These are phyloP conservation scores for Flueggea neowawraea DNA, from an alignment of 441 rosid species.

Conservation along the genomic window DNA sequence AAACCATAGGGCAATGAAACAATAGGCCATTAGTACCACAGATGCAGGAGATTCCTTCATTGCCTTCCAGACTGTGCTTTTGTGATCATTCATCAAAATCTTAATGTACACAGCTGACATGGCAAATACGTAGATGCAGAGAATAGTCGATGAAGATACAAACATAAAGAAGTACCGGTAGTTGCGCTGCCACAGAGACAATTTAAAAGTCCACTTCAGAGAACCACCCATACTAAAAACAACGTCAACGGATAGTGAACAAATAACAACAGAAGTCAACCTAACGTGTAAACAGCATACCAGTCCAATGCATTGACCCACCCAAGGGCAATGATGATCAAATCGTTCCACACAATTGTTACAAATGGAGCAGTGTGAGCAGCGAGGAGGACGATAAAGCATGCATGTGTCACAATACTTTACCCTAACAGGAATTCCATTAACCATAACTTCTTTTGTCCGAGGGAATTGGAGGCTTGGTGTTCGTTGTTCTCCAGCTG, in stretches of 20 bases:
- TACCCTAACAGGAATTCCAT: slow-evolving; percentile 67
- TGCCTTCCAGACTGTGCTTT: slow-evolving; percentile 76
- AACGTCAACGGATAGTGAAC: not conserved
- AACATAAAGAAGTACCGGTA: slow-evolving; percentile 98
- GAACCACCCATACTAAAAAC: not conserved
- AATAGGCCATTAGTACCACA: slow-evolving; percentile 73
- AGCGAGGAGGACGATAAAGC: slow-evolving; percentile 93
- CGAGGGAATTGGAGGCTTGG: slow-evolving; percentile 80
- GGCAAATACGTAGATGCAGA: slow-evolving; percentile 84
- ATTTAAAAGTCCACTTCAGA: not conserved
- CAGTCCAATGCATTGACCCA: slow-evolving; percentile 94
- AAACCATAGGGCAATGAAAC: slow-evolving; percentile 89
- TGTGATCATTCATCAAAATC: slow-evolving; percentile 70
- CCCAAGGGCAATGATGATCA: slow-evolving; percentile 99
- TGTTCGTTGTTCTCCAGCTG: slow-evolving; percentile 77
- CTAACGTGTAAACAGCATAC: slow-evolving; percentile 33
- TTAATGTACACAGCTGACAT: slow-evolving; percentile 85
- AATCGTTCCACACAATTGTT: slow-evolving; percentile 86
- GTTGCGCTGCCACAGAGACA: slow-evolving; percentile 68
- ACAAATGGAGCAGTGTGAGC: slow-evolving; percentile 95
- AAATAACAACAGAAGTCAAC: not conserved
- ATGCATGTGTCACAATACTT: slow-evolving; percentile 94
- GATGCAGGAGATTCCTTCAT: slow-evolving; percentile 91
- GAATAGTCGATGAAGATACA: slow-evolving; percentile 82
- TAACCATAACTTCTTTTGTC: slow-evolving; percentile 71